Evolutionary conservation across 2,329 filamentous ascomycete species (phyloP).

Genomic region (Xylaria sp.): DNA sequence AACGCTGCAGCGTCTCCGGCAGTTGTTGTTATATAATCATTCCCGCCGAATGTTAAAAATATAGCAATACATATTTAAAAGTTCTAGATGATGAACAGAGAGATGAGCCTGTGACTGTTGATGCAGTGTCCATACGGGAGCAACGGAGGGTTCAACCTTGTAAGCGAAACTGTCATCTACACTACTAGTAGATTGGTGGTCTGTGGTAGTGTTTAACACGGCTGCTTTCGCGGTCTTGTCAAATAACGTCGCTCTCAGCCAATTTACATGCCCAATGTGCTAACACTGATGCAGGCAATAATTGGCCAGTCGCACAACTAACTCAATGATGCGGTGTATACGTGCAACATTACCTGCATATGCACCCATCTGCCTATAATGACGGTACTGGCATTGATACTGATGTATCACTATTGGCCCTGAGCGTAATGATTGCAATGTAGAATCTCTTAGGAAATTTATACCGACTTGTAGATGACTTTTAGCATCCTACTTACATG

Average conservation of each 20-base stretch:
- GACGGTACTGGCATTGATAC: background rate
- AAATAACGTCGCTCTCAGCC: conserved; percentile 12
- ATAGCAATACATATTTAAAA: too few species aligned
- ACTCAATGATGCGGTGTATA: conserved; percentile 24
- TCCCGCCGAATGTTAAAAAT: background rate
- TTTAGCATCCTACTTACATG: background rate
- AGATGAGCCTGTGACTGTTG: background rate
- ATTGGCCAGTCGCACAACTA: conserved; percentile 1
- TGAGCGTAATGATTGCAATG: background rate
- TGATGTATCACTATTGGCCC: too few species aligned
- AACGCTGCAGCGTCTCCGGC: background rate
- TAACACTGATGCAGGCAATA: background rate
- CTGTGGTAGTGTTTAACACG: background rate
- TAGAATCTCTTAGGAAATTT: background rate
- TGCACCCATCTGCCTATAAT: background rate
- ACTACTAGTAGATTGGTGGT: too few species aligned
- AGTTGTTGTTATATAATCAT: background rate
- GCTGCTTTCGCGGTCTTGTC: background rate
- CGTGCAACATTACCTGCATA: conserved; percentile 14
- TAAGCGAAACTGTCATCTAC: conserved; percentile 6
- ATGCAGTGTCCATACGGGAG: background rate
- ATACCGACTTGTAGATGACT: conserved; percentile 4
- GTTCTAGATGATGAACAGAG: too few species aligned
- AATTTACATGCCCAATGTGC: conserved; percentile 14
- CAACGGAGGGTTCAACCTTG: conserved; percentile 16